Conservation (phyloP, 2,329 filamentous ascomycete genomes). For the Aureobasidium uvarum region DNA sequence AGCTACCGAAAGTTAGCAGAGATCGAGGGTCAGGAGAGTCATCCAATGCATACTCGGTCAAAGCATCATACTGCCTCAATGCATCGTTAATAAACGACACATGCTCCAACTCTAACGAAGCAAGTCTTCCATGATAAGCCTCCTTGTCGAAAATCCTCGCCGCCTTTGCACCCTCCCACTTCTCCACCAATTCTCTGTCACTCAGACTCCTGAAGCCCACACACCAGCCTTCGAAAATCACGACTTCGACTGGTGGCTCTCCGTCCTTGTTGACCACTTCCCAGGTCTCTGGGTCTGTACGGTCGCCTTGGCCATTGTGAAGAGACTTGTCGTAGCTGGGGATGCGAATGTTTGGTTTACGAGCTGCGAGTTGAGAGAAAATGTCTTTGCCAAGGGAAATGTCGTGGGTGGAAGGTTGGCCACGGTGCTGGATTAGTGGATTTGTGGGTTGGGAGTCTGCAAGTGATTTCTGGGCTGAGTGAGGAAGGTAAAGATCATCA, state of each 20-base stretch:
- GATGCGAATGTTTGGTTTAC: conserved; percentile 56
- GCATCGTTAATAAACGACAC: conserved; percentile 60
- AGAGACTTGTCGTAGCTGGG: conserved; percentile 83
- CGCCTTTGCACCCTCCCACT: conserved; percentile 52
- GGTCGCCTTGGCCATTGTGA: conserved; percentile 73
- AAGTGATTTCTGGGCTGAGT: conserved; percentile 64
- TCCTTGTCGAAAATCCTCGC: conserved; percentile 47
- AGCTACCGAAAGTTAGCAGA: conserved; percentile 36
- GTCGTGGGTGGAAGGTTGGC: conserved; percentile 83
- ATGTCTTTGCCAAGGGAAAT: conserved; percentile 61
- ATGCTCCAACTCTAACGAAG: conserved; percentile 55
- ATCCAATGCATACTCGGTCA: conserved; percentile 50
- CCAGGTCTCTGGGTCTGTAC: conserved; percentile 64
- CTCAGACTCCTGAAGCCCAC: conserved; percentile 72
- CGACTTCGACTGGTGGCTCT: conserved; percentile 52
- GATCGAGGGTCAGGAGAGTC: not conserved
- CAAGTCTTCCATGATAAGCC: conserved; percentile 53
- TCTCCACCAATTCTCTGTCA: conserved; percentile 55
- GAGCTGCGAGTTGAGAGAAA: conserved; percentile 58
- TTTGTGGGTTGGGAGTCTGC: conserved; percentile 67
- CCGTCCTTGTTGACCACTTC: conserved; percentile 55
- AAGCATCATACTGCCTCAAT: conserved; percentile 57
- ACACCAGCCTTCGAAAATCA: conserved; percentile 90
- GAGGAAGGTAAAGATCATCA: conserved; percentile 84
- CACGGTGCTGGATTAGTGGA: conserved; percentile 73